Evolutionary conservation across 192 early-diverging fungal genomes (phyloP).

Genomic region (Coemansia sp.): DNA sequence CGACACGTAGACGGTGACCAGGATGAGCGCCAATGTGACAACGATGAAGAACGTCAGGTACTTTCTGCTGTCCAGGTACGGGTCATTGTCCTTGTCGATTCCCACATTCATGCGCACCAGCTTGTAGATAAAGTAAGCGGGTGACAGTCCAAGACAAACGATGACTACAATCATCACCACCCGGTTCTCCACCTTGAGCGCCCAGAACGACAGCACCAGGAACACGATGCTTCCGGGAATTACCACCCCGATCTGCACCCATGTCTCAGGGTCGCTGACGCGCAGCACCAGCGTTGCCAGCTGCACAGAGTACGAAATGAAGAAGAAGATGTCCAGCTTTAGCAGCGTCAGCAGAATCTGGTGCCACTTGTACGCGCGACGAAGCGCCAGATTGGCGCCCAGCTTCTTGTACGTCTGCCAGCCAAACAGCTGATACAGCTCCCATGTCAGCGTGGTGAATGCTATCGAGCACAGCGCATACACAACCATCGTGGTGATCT

Average conservation of each 20-base stretch:
- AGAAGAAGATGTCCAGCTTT: conserved; percentile 81
- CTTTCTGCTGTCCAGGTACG: conserved; percentile 54
- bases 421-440: conserved; percentile 77
- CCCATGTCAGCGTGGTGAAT: conserved; percentile 54
- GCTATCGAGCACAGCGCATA: conserved; percentile 53
- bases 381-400: conserved; percentile 73
- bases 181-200: conserved; percentile 52
- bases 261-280: conserved; percentile 56
- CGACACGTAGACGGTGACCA: conserved; percentile 54
- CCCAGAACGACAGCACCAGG: conserved; percentile 54
- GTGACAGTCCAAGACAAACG: conserved; percentile 44
- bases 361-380: conserved; percentile 73
- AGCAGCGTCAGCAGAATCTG: conserved; percentile 80
- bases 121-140: conserved; percentile 58
- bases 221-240: conserved; percentile 57
- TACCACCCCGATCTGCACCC: conserved; percentile 58
- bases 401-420: conserved; percentile 85
- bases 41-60: conserved; percentile 57
- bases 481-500: conserved; percentile 52
- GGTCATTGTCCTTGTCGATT: conserved; percentile 50
- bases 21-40: conserved; percentile 48
- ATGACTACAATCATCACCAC: conserved; percentile 54
- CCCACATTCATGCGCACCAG: conserved; percentile 56
- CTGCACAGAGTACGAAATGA: conserved; percentile 76
- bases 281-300: conserved; percentile 65